Conservation (phyloP, 495 filamentous ascomycete species). For the Xylaria palmicola region DNA sequence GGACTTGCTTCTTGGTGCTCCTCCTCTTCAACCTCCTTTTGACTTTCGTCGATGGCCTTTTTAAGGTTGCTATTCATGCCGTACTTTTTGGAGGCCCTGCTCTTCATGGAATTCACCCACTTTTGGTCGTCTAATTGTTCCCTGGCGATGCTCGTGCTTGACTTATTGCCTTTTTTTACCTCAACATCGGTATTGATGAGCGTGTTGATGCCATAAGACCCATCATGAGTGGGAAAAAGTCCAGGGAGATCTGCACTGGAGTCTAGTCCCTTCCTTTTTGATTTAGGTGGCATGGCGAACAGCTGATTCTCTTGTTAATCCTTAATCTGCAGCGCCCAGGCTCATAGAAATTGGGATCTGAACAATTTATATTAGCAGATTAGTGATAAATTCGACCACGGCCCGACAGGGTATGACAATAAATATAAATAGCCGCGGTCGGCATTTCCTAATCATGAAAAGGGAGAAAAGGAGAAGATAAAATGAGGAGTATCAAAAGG, state of each 20-base stretch:
- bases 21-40: constrained; percentile 18
- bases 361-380: background rate
- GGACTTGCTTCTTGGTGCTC: constrained; percentile 2
- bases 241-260: constrained; percentile 22
- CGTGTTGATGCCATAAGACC: constrained; percentile 33
- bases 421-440: no score
- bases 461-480: background rate
- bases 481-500: no score
- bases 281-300: constrained; percentile 11
- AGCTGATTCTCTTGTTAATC: background rate
- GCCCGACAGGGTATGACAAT: background rate
- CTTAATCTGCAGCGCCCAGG: background rate
- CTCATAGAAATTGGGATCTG: background rate
- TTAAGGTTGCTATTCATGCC: constrained; percentile 24
- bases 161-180: constrained; percentile 14
- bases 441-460: background rate
- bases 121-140: constrained; percentile 24
- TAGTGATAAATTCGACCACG: background rate
- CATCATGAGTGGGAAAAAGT: constrained; percentile 28
- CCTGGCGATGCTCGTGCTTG: constrained; percentile 6
- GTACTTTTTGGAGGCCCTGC: constrained; percentile 10
- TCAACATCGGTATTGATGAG: constrained; percentile 17
- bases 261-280: constrained; percentile 13
- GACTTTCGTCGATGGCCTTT: constrained; percentile 16
- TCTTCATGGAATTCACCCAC: constrained; percentile 4